Evolutionary conservation across 306 rosid species (phyloP), one percentile per base, ranked within the genome.

Genomic region (Clitoria ternatea): DNA sequence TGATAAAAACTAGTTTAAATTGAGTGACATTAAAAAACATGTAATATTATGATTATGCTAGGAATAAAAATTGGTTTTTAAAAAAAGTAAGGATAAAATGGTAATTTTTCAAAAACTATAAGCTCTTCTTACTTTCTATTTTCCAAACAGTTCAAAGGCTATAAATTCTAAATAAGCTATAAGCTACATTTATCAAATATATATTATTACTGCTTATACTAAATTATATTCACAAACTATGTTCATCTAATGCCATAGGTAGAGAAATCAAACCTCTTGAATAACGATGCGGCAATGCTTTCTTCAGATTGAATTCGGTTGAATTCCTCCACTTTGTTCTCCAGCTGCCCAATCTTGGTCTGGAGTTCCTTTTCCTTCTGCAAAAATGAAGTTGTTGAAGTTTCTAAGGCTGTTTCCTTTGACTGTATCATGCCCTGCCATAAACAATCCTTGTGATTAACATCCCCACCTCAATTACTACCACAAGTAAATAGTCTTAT

Each of bases 311-410:
- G n/a, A n/a, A n/a, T n/a, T n/a, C n/a, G 85, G 84, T 63, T 82
- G 54, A 86, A 78, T 80, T 89, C 92, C 84, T 79, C 88, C 74
- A 86, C 50, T 66, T 49, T 85, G 63, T 73, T 77, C 76, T 89
- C 96, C 43, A 91, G 76, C 82, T 89, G 96, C 77, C 76, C 79
- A 24, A 91, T 84, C 87, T 82, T 81, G 71, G 75, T 81, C 66
- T 83, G 96, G 56, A 95, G 85, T 79, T 89, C 92, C 70, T 77
- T 86, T 76, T 89, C 96, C 84, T 87, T 89, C 75, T 85, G 83
- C 80, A 69, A 49, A 76, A 79, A 89, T 24, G 86, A 75, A 83
- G 74, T 54, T 57, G 81, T 72, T 54, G 92, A 88, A 61, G 76
- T 69, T 82, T 86, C 91, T 79, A 89, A 73, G 22, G 88, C 85